These are phyloP conservation scores for Pichia sporocuriosa DNA, from an alignment of 805 yeast species.

Conservation along the genomic window DNA sequence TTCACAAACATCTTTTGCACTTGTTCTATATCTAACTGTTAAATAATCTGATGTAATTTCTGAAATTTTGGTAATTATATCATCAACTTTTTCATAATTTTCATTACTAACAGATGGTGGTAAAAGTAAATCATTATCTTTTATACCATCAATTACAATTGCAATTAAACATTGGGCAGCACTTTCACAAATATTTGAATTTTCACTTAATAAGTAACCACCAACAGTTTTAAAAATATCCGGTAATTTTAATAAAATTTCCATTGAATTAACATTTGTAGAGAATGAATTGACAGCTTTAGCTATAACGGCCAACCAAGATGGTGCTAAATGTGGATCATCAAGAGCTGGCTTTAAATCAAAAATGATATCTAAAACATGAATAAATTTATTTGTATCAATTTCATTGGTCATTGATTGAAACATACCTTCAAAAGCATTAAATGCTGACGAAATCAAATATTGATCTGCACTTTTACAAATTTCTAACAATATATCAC, in stretches of 20 bases:
- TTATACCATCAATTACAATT: conserved; percentile 58
- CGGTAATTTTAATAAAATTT: conserved; percentile 52
- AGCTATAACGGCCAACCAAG: conserved; percentile 94
- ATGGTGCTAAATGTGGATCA: conserved; percentile 81
- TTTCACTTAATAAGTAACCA: conserved; percentile 62
- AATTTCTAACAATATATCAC: conserved; percentile 68
- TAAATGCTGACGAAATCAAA: conserved; percentile 74
- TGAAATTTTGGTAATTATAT: conserved; percentile 43
- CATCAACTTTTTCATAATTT: conserved; percentile 50
- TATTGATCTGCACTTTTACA: conserved; percentile 81
- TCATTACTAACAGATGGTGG: conserved; percentile 46
- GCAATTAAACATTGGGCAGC: conserved; percentile 88
- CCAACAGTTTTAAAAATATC: conserved; percentile 49
- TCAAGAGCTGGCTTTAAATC: conserved; percentile 75
- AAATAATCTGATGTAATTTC: conserved; percentile 49
- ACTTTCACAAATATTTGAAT: conserved; percentile 55
- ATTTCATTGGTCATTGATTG: conserved; percentile 46
- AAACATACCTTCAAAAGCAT: conserved; percentile 77
- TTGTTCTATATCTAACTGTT: conserved; percentile 66
- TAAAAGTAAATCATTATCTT: conserved; percentile 48
- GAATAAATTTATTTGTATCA: conserved; percentile 56
- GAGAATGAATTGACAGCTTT: conserved; percentile 62
- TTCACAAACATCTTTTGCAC: conserved; percentile 69
- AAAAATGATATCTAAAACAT: conserved; percentile 63
- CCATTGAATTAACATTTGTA: conserved; percentile 37